These are phyloP conservation scores for Tinospora cordifolia DNA, from an alignment of 164 flowering plant species.

Conservation along the genomic window DNA sequence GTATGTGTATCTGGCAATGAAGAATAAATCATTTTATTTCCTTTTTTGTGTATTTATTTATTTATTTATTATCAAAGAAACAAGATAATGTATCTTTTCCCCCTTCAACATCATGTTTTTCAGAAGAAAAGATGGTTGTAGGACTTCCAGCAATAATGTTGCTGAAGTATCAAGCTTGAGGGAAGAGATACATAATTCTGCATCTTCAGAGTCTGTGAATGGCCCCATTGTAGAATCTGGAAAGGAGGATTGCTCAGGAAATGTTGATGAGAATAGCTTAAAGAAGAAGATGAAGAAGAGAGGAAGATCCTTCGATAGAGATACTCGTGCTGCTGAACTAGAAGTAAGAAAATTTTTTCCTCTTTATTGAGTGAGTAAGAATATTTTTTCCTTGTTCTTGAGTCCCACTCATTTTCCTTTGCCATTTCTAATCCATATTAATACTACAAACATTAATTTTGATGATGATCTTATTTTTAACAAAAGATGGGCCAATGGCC, in stretches of 20 bases:
- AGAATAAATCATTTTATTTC: too few species aligned
- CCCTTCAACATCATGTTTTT: not conserved
- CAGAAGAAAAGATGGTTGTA: slow-evolving; percentile 13
- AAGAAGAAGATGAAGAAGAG: slow-evolving; percentile 28
- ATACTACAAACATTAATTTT: not conserved
- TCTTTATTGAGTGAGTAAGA: too few species aligned
- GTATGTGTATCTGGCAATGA: not conserved
- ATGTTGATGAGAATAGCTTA: slow-evolving; percentile 9
- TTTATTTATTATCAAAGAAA: too few species aligned
- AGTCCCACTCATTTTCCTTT: not conserved
- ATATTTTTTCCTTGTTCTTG: not conserved
- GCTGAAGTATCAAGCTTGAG: slow-evolving; percentile 5
- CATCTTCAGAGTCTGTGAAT: slow-evolving; percentile 1
- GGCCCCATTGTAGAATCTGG: not conserved
- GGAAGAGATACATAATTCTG: slow-evolving; percentile 9
- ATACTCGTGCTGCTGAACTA: slow-evolving; percentile 23
- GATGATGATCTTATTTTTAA: not conserved
- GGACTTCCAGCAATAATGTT: slow-evolving; percentile 11
- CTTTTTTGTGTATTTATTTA: too few species aligned
- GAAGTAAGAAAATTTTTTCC: slow-evolving; percentile 19
- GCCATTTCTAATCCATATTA: not conserved
- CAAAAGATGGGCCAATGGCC: not conserved
- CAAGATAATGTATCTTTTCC: too few species aligned
- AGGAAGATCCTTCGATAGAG: slow-evolving; percentile 27
- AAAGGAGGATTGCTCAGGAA: slow-evolving; percentile 10